Evolutionary conservation across 2,329 filamentous ascomycete genomes (phyloP), one percentile per base, ranked within the genome.

Genomic region (Cryphonectria carpinicola): DNA sequence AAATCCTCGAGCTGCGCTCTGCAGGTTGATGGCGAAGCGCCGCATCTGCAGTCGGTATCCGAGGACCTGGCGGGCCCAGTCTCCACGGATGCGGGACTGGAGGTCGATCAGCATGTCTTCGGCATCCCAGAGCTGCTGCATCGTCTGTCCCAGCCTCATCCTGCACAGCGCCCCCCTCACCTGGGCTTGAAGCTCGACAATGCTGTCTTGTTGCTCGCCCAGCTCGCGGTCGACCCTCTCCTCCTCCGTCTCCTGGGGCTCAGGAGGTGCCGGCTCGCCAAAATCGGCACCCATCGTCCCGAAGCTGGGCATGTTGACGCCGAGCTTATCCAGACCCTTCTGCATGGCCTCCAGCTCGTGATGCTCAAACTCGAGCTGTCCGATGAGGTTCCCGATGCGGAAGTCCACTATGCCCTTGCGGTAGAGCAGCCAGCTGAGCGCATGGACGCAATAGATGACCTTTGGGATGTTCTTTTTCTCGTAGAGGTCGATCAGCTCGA

Each of bases 381-480:
- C 96, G 69, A 99, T 94, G 60, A 99, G 86, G 77, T 99, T 99
- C 22, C 95, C 96, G 77, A 99, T 99, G 11, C 95, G 91, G 80
- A 99, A 98, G 78, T 95, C 92, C 54, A 98, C 92, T 73, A 98
- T 94, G 1, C 96, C 95, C 80, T 98, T 96, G 65, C 96, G 92
- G 81, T 93, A 98, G 14, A 99, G 86, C n/a, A 99, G 86, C 94
- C 95, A 99, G 79, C 95, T 98, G 25, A 99, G 85, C 0, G 96
- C 96, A 77, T 99, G 96, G 67, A 99, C 96, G 79, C 96, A 99
- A 83, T 99, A 97, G 73, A 99, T 99, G 79, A 98, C 97, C 81
- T 98, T 99, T 4, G 96, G 96, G 1, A 98, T 97, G 77, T 99
- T 99, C 83, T 99, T 99, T 85, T 98, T 99, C 82, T 99, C 97